phyloP scores from a whole-genome alignment of 2,329 filamentous ascomycete species.

The Chalaropsis thielavioides region DNA sequence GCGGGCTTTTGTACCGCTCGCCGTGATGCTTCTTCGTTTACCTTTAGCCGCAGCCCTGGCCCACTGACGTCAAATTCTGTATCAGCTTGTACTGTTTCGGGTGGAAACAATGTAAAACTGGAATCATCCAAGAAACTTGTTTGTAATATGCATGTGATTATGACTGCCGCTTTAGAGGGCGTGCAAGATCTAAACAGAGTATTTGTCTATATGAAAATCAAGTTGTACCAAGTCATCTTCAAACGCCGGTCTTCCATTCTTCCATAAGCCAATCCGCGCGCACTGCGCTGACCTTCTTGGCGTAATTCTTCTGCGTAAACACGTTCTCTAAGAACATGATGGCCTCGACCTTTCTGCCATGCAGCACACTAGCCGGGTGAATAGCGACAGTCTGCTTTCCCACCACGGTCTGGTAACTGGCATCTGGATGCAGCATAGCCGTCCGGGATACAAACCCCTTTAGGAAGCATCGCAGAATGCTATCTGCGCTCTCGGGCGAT shows the following conservation, averaged over 20 bases:
- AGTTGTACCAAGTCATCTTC: not conserved
- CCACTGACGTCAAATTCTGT: not conserved
- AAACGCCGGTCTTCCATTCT: constrained; percentile 26
- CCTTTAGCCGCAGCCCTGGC: not conserved
- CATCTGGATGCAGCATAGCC: constrained; percentile 44
- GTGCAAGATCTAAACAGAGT: not conserved
- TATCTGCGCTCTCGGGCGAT: constrained; percentile 39
- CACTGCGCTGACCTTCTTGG: constrained; percentile 49
- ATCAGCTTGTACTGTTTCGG: not conserved
- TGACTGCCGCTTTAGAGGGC: not conserved
- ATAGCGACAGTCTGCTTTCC: constrained; percentile 47
- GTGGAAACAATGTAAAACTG: not conserved
- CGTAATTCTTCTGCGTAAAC: constrained; percentile 51
- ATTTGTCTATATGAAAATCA: not conserved
- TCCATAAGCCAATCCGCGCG: constrained; percentile 46
- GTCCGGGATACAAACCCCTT: constrained; percentile 46
- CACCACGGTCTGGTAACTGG: constrained; percentile 44
- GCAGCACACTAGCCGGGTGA: constrained; percentile 48
- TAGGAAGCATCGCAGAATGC: constrained; percentile 46
- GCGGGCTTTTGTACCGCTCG: not conserved
- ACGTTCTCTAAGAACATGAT: constrained; percentile 57
- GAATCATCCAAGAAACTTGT: not conserved
- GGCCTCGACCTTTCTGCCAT: constrained; percentile 48
- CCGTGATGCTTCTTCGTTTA: not conserved
- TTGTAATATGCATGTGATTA: not conserved